Percentiles rank a stretch among this genome's conserved stretches.
Evolutionary conservation across 148 eudicot genomes (phyloP).

Genomic region (Chenopodium berlandieri): DNA sequence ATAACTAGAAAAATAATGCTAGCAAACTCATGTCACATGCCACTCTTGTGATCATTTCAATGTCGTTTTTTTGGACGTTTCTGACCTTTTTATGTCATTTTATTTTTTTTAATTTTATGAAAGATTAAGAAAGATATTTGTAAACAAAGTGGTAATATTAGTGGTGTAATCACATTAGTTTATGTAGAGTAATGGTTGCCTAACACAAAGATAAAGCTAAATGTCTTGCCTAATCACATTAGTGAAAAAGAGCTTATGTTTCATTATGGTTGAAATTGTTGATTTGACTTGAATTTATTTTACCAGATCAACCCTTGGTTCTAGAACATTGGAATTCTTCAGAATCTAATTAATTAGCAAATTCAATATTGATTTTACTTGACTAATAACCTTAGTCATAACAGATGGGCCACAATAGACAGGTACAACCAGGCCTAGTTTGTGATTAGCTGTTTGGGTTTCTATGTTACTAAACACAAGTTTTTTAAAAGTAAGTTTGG

Average conservation of each 20-base stretch:
- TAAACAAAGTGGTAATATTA: background rate
- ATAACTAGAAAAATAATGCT: background rate
- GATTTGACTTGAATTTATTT: background rate
- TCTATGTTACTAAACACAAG: too few species aligned
- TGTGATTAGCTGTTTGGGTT: too few species aligned
- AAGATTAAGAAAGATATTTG: background rate
- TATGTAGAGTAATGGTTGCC: background rate
- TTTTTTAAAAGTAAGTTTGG: too few species aligned
- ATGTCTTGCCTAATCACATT: background rate
- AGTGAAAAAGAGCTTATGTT: background rate
- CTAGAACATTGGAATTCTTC: background rate
- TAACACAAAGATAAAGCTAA: background rate
- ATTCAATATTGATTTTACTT: too few species aligned
- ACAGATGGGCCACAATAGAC: too few species aligned
- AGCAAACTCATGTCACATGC: slow-evolving; percentile 12
- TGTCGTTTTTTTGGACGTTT: slow-evolving; percentile 8
- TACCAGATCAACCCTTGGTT: background rate
- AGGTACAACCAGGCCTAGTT: too few species aligned
- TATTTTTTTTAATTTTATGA: background rate
- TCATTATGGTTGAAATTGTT: background rate
- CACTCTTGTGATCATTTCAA: slow-evolving; percentile 1
- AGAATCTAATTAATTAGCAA: too few species aligned
- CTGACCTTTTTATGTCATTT: background rate
- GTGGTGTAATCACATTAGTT: background rate
- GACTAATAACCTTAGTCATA: too few species aligned